phyloP scores from a whole-genome alignment of 148 eudicot genomes.

The Arbutus unedo region DNA sequence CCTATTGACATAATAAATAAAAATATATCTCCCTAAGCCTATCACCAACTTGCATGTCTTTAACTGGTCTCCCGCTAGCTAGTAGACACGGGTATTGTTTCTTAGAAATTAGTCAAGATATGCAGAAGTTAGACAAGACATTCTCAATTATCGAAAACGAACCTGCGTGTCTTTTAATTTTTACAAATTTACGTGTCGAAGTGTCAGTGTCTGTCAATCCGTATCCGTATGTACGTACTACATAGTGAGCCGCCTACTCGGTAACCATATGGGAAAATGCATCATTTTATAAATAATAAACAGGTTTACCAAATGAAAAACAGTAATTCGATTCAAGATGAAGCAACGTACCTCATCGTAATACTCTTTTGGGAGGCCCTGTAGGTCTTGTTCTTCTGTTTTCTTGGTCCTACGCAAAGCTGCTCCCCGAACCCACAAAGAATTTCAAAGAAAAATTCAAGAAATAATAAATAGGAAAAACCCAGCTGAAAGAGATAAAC shows the following conservation, averaged over 20 bases:
- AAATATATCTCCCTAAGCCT: no score
- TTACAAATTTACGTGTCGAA: no score
- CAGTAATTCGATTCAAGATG: neutral
- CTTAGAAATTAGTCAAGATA: no score
- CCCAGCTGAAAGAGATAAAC: neutral
- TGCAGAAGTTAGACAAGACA: no score
- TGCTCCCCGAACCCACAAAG: constrained; percentile 7
- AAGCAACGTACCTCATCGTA: constrained; percentile 69
- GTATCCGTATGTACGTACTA: no score
- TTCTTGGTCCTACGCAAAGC: constrained; percentile 45
- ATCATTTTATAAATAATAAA: neutral
- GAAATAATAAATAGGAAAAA: neutral
- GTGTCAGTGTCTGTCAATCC: no score
- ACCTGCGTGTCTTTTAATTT: no score
- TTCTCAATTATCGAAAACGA: no score
- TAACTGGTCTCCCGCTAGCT: no score
- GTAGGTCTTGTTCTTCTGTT: constrained; percentile 54
- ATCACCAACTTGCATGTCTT: no score
- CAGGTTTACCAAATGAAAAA: neutral
- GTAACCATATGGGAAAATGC: neutral
- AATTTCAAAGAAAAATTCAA: neutral
- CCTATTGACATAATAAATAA: no score
- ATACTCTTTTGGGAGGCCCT: constrained; percentile 72
- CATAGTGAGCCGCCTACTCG: neutral
- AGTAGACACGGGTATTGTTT: no score